Evolutionary conservation across 148 eudicot genomes (phyloP), one percentile per base, ranked within the genome.

Genomic region (Rhododendron mucronatum): DNA sequence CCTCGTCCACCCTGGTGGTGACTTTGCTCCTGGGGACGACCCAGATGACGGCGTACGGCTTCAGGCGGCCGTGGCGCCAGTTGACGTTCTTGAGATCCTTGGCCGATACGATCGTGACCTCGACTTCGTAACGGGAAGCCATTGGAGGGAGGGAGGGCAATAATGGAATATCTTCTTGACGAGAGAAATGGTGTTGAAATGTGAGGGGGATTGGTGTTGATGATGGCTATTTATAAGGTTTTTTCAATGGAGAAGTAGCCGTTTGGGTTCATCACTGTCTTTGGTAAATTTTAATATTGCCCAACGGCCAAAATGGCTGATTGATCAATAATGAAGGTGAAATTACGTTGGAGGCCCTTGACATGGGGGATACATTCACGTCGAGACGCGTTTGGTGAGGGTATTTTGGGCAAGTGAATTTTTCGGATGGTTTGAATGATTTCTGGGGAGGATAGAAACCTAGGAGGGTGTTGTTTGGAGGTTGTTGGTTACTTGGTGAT

Each of bases 41-140:
- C 98, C 98, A 96, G 0, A 89, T 92, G 59, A 94, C 95, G 55
- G 91, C 96, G 89, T 95, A 96, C 0, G 98, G 95, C 83, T 87
- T 90, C 76, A 88, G 88, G 2, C 84, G 87, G 87, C 98, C 98
- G 93, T 96, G 86, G 1, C 96, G 95, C 98, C 98, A 96, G 87
- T 94, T 96, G 79, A 96, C 88, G 91, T 96, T 96, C 80, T 96
- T 96, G 33, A 96, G 91, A 74, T 96, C 96, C 57, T 90, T 93
- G 82, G 98, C 98, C 7, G 95, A 92, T 48, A 86, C 81, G 20
- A 96, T 53, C 3, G 89, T 95, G 2, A 96, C 86, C 78, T 96
- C 94, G 14, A 92, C 88, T 67, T 95, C 98, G 90, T 91, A 93
- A 20, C 88, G 73, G 10, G 93, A 88, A 21, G 89, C 92, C 96